These are phyloP conservation scores for Linaria vulgaris DNA, from an alignment of 257 asterid genomes.

Conservation along the genomic window DNA sequence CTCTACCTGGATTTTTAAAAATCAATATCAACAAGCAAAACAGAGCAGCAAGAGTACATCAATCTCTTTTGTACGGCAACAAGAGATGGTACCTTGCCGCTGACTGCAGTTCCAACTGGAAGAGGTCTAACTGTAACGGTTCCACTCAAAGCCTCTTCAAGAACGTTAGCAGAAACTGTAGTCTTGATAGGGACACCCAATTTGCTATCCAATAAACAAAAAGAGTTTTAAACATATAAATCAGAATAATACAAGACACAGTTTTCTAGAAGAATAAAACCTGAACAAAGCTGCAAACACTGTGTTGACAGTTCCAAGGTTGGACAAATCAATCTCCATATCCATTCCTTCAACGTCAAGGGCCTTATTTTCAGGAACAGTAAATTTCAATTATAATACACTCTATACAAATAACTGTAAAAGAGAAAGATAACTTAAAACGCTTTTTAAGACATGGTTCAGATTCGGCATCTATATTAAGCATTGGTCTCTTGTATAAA, in stretches of 20 bases:
- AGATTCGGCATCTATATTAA: too few relatives aligned
- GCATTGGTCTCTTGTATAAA: too few relatives aligned
- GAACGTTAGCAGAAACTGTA: slow-evolving; percentile 70
- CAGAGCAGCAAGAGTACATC: background rate
- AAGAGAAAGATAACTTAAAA: too few relatives aligned
- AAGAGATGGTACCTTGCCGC: slow-evolving; percentile 43
- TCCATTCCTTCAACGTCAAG: slow-evolving; percentile 98
- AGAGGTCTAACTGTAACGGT: slow-evolving; percentile 55
- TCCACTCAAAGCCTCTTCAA: slow-evolving; percentile 88
- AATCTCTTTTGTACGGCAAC: slow-evolving; percentile 20
- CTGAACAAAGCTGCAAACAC: slow-evolving; percentile 99
- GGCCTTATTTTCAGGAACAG: slow-evolving; percentile 47
- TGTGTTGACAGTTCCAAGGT: slow-evolving; percentile 98
- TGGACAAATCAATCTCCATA: slow-evolving; percentile 98
- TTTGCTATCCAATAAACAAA: slow-evolving; percentile 40
- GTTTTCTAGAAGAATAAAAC: slow-evolving; percentile 33
- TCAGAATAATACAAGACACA: slow-evolving; percentile 13
- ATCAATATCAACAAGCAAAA: background rate
- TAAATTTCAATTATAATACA: slow-evolving; percentile 25
- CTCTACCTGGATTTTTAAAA: slow-evolving; percentile 65
- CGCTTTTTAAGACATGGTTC: too few relatives aligned
- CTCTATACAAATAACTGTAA: background rate
- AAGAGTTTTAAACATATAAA: slow-evolving; percentile 19
- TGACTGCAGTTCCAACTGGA: slow-evolving; percentile 55
- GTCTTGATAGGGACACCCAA: slow-evolving; percentile 67